Evolutionary conservation across 805 yeast genomes (phyloP), one percentile per base, ranked within the genome.

Genomic region (Candida morakotiae): DNA sequence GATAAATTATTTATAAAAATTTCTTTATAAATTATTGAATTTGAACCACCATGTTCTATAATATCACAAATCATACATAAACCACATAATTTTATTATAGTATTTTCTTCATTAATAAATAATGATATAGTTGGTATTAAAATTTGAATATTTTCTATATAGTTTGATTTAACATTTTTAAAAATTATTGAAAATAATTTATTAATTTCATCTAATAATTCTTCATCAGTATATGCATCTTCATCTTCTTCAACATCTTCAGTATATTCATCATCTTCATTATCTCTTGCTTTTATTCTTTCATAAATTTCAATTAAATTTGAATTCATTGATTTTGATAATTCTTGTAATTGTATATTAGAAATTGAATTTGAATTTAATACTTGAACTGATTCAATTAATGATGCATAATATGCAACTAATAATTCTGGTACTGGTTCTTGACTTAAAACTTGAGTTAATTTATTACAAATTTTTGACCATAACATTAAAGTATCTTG

Each of bases 221-320:
- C 96, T 54, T 88, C 97, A 57, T 93, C 98, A 1, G 93, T 81
- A 50, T 84, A 95, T 41, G 80, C 87, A 21, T 77, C 81, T 39
- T 89, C 97, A 39, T 82, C 88, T 38, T 79, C 85, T 41, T 83
- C 95, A 5, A 81, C 68, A 31, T 87, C 96, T 62, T 87, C 96
- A 41, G 83, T 83, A 57, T 82, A 88, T 50, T 86, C 95, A 54
- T 87, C 95, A 45, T 84, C 93, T 29, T 74, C 82, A 42, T 69
- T 71, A 37, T 86, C 88, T 45, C 94, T 81, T 24, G 71, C 75
- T 51, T 77, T 79, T 38, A 86, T 79, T 48, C 95, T 76, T 40
- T 75, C 80, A 52, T 75, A 78, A 27, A 82, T 76, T 42, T 84
- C 95, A 9, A 71, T 63, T 53, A 88, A 62, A 48, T 80, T 81